Evolutionary conservation across 257 asterid genomes (phyloP).

Genomic region (Misopates orontium): DNA sequence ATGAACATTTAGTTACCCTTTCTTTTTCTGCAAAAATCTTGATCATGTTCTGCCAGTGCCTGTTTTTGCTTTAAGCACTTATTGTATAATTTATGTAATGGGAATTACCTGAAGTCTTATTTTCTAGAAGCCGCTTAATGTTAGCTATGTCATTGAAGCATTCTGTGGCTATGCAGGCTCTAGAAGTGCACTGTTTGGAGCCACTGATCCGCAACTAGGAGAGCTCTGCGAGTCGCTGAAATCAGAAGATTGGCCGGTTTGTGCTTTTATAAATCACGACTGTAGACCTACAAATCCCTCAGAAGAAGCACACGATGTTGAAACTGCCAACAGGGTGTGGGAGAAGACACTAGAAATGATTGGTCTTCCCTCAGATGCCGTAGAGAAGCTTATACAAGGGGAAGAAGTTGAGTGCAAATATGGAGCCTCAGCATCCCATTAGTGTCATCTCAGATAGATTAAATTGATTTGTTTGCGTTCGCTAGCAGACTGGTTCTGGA

Average conservation of each 20-base stretch:
- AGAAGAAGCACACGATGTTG: conserved; percentile 81
- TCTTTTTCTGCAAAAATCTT: too few species aligned
- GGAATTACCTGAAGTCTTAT: too few species aligned
- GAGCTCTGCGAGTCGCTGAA: conserved; percentile 81
- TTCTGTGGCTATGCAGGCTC: conserved; percentile 61
- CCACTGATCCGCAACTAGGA: conserved; percentile 87
- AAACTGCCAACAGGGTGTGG: conserved; percentile 74
- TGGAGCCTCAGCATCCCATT: conserved; percentile 30
- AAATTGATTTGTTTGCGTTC: background rate
- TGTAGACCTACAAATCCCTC: conserved; percentile 93
- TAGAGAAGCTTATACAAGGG: conserved; percentile 81
- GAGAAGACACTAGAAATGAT: conserved; percentile 82
- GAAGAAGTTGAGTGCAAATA: conserved; percentile 65
- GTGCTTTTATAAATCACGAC: conserved; percentile 83
- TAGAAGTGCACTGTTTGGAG: conserved; percentile 91
- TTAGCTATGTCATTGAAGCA: background rate
- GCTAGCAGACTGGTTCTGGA: conserved; percentile 21
- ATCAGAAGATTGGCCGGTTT: conserved; percentile 96
- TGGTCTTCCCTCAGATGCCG: conserved; percentile 86
- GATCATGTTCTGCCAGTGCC: too few species aligned
- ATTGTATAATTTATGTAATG: too few species aligned
- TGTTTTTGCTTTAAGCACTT: too few species aligned
- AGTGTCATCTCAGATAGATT: conserved; percentile 12
- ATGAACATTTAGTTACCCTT: too few species aligned
- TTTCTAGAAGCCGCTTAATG: too few species aligned